phyloP scores from a whole-genome alignment of 805 yeast species.

The Candida koratica region DNA sequence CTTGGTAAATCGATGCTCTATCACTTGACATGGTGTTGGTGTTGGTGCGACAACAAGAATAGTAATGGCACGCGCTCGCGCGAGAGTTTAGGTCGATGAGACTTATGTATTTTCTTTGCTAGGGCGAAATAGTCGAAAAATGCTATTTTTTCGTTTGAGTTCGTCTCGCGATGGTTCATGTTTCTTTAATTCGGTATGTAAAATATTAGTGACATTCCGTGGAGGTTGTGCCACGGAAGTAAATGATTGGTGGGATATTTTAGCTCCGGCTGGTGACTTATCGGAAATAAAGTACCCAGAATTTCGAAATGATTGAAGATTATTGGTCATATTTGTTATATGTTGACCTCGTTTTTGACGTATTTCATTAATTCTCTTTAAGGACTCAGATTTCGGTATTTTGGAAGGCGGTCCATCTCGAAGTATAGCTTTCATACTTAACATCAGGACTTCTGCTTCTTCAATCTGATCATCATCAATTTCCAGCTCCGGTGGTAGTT shows the following conservation, averaged over 20 bases:
- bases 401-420: conserved; percentile 28
- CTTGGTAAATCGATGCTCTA: conserved; percentile 1
- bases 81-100: no score
- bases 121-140: conserved; percentile 3
- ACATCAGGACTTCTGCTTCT: conserved; percentile 19
- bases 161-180: conserved; percentile 5
- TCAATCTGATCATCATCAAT: background rate
- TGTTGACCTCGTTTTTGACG: conserved; percentile 2
- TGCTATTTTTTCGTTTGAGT: conserved; percentile 1
- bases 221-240: background rate
- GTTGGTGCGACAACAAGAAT: background rate
- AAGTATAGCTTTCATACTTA: conserved; percentile 25
- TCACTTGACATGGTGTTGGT: background rate
- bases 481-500: background rate
- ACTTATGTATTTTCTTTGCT: no score
- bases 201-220: background rate
- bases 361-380: conserved; percentile 27
- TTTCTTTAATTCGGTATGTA: background rate
- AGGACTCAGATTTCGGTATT: conserved; percentile 26
- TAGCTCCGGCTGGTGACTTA: conserved; percentile 22
- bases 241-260: conserved; percentile 11
- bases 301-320: background rate
- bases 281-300: background rate
- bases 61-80: no score
- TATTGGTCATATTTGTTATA: background rate